Evolutionary conservation across 305 asterid species (phyloP).

Genomic region (Rubia peregrina): DNA sequence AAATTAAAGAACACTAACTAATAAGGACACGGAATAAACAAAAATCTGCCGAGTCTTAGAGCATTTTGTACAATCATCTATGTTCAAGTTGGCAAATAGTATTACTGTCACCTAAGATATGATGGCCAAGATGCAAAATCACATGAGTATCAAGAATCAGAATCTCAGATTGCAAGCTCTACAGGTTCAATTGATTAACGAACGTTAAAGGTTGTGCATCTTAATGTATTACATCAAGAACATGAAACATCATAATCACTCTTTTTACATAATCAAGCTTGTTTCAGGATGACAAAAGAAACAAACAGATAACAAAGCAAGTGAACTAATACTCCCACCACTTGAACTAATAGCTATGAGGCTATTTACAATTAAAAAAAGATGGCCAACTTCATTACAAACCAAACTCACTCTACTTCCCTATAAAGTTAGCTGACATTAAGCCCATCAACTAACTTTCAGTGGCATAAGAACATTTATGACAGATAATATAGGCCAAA

Average conservation of each 20-base stretch:
- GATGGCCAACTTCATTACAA: background rate
- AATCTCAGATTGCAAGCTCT: background rate
- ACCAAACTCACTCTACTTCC: background rate
- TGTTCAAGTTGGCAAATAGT: background rate
- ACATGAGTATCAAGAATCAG: background rate
- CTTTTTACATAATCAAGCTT: background rate
- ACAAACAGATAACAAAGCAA: background rate
- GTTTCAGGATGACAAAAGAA: background rate
- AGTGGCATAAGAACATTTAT: background rate
- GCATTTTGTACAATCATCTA: background rate
- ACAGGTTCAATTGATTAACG: background rate
- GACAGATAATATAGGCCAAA: background rate
- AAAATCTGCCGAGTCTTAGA: background rate
- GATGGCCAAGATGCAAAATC: background rate
- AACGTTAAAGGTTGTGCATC: background rate
- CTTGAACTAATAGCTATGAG: background rate
- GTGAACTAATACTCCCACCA: background rate
- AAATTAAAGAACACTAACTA: background rate
- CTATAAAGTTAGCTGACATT: background rate
- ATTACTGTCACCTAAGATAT: background rate
- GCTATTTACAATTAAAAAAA: background rate
- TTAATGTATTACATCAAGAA: background rate
- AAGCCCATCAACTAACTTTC: background rate
- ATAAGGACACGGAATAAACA: background rate
- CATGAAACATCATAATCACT: too few species aligned